Evolutionary conservation across 1,284 basidiomycete genomes (phyloP).

Genomic region (Papiliotrema terrestris): DNA sequence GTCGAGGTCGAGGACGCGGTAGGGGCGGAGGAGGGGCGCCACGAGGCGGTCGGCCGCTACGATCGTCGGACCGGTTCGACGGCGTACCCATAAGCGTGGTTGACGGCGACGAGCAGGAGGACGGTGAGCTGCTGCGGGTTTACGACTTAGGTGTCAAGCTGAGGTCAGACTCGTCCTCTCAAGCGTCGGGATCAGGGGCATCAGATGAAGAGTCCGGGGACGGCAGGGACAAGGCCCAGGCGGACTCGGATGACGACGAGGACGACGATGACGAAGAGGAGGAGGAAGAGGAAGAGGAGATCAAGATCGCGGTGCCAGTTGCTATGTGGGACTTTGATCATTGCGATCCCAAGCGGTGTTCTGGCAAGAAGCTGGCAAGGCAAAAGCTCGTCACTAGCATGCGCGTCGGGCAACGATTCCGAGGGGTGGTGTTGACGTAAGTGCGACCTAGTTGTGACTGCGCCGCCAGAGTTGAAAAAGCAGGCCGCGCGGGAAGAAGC

Average conservation of each 20-base stretch:
- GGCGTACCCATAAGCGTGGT: slow-evolving; percentile 1
- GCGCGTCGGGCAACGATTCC: slow-evolving; percentile 78
- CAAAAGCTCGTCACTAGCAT: slow-evolving; percentile 81
- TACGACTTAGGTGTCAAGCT: no score
- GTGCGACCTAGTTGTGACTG: slow-evolving; percentile 36
- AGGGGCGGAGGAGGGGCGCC: slow-evolving; percentile 15
- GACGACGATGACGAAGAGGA: slow-evolving; percentile 47
- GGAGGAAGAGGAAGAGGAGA: slow-evolving; percentile 26
- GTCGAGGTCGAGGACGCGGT: slow-evolving; percentile 25
- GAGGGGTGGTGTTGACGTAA: slow-evolving; percentile 89
- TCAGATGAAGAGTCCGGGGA: slow-evolving; percentile 12
- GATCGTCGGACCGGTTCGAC: slow-evolving; percentile 11
- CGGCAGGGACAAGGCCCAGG: slow-evolving; percentile 30
- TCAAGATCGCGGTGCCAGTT: slow-evolving; percentile 62
- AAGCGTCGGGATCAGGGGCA: slow-evolving; percentile 11
- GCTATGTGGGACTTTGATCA: slow-evolving; percentile 98
- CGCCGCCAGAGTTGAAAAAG: not conserved
- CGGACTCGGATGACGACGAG: slow-evolving; percentile 26
- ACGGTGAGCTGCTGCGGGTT: slow-evolving; percentile 13
- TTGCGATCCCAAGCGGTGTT: slow-evolving; percentile 91
- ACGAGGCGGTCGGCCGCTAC: slow-evolving; percentile 26
- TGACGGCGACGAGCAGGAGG: slow-evolving; percentile 6
- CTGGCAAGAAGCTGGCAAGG: slow-evolving; percentile 87
- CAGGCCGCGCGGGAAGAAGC: slow-evolving; percentile 80
- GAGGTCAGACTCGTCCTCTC: slow-evolving; percentile 3